Percentiles rank a stretch among this genome's conserved stretches.
Conservation (phyloP, 1,284 basidiomycete genomes). For the Fomitopsis palustris region DNA sequence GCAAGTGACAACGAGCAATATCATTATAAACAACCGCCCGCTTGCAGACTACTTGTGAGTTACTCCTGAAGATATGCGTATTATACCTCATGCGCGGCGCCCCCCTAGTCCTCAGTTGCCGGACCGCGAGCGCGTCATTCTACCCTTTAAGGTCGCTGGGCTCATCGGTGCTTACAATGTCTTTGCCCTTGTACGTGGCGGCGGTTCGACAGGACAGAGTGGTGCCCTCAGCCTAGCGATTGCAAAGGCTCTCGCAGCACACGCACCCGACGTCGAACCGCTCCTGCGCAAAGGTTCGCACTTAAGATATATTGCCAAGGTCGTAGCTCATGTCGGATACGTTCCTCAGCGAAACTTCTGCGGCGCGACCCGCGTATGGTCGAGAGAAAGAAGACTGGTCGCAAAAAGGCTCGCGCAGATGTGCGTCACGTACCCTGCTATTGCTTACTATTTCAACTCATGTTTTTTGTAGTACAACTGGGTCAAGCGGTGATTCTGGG, state of each 20-base stretch:
- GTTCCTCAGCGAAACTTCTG: constrained; percentile 72
- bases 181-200: constrained; percentile 85
- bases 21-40: constrained; percentile 85
- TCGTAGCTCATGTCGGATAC: background rate
- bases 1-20: constrained; percentile 27
- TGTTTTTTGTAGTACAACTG: constrained; percentile 68
- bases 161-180: constrained; percentile 92
- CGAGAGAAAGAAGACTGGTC: constrained; percentile 94
- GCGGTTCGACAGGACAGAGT: constrained; percentile 88
- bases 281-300: constrained; percentile 71
- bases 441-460: background rate
- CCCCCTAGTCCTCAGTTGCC: constrained; percentile 54
- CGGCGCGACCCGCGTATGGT: constrained; percentile 96
- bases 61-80: background rate
- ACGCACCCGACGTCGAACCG: constrained; percentile 60
- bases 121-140: constrained; percentile 79
- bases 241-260: constrained; percentile 75
- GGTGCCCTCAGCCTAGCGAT: constrained; percentile 87
- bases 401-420: constrained; percentile 88
- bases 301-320: background rate
- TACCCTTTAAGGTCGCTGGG: constrained; percentile 83
- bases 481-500: constrained; percentile 81
- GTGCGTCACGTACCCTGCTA: constrained; percentile 46
- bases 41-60: constrained; percentile 73
- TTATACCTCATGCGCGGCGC: too few relatives aligned